Evolutionary conservation across 2,329 filamentous ascomycete species (phyloP).

Genomic region (Colletotrichum tofieldiae): DNA sequence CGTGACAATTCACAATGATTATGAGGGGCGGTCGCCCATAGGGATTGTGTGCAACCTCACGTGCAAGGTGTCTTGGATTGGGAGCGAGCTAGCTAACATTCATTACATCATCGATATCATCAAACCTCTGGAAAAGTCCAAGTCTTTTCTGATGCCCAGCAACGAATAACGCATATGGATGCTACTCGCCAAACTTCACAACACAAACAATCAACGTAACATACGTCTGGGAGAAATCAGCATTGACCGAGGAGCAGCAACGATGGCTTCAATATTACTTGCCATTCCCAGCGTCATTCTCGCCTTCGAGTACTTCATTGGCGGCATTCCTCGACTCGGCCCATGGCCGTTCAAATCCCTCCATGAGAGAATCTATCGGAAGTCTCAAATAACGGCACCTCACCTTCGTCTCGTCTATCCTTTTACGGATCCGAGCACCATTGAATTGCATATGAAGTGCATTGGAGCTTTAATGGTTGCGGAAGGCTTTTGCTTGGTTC

Average conservation of each 20-base stretch:
- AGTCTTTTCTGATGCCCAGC: neutral
- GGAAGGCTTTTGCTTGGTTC: constrained; percentile 6
- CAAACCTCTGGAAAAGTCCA: neutral
- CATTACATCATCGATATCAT: constrained; percentile 12
- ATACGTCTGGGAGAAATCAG: no score
- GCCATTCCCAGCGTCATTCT: constrained; percentile 12
- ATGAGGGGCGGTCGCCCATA: neutral
- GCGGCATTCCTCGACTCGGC: constrained; percentile 26
- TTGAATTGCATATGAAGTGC: constrained; percentile 16
- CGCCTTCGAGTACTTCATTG: constrained; percentile 25
- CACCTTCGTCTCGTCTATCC: constrained; percentile 21
- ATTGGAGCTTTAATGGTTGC: constrained; percentile 13
- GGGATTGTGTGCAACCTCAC: neutral
- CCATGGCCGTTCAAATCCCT: constrained; percentile 31
- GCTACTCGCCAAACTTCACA: neutral
- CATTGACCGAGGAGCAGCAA: neutral
- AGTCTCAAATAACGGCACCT: constrained; percentile 29
- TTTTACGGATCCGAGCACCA: constrained; percentile 16
- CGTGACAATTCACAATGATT: neutral
- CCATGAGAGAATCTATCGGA: constrained; percentile 32
- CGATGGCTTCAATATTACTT: constrained; percentile 4
- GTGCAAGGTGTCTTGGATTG: neutral
- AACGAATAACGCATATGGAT: no score
- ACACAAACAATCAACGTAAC: neutral
- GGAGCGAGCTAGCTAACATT: neutral